Evolutionary conservation across 75 land plant genomes (phyloP), one percentile per base, ranked within the genome.

Genomic region (Picea sitchensis): DNA sequence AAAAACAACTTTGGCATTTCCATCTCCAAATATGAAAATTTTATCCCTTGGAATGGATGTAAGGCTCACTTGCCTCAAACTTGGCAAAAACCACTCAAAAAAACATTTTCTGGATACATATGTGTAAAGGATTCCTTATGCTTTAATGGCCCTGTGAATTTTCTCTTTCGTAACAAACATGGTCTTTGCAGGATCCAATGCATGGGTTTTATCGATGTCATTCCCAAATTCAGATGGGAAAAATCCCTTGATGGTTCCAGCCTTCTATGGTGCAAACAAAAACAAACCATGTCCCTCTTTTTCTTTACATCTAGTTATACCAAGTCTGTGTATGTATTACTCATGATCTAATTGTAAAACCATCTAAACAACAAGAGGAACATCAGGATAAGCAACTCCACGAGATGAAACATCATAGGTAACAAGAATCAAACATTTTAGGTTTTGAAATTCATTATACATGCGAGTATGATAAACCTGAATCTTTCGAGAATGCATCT

Each of bases 381-480:
- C 94, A 88, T 92, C 92, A 30, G 92, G 96, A 84, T 92, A 94
- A 81, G 88, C 85, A 83, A 92, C 80, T 75, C 94, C 91, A 58
- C 87, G 89, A 59, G 92, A 79, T 74, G 91, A 86, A 62, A 92
- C 96, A 86, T 92, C 92, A 36, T 91, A 92, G 58, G 94, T 90
- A 5, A 94, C 83, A 56, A 94, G 89, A 81, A 94, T 86, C 54
- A 92, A 72, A 11, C 86, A 59, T 69, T 87, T 90, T 30, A 87
- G 84, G 56, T 87, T 86, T 21, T 81, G 89, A 72, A 94, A 94
- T 77, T 94, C 94, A 63, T 87, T 87, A 81, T 87, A 87, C 56
- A 87, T 78, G 30, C 85, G 88, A 31, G 88, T 75, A 18, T 91
- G 83, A 80, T 77, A 90, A 59, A 80, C 65, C 75, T 88, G 91